Percentiles rank a stretch among this genome's conserved stretches.
These are phyloP conservation scores for Apiotrichum sp. DNA, from an alignment of 1,284 basidiomycete genomes.

Conservation along the genomic window DNA sequence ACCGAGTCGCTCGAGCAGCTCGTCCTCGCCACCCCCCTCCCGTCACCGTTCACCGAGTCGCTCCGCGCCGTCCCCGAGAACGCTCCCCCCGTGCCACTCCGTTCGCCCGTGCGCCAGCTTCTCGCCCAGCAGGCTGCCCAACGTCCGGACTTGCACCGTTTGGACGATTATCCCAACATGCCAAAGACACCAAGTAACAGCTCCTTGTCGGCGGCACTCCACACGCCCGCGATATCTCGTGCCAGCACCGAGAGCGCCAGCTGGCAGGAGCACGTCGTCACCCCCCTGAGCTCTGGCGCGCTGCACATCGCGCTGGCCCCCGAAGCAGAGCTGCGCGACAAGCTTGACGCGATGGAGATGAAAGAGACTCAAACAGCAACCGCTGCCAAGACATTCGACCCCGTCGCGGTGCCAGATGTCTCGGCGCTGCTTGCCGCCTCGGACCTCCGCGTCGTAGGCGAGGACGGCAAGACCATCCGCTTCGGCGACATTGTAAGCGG, in stretches of 20 bases:
- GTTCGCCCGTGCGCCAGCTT: neutral
- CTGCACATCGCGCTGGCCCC: neutral
- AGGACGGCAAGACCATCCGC: conserved; percentile 58
- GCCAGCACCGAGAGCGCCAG: neutral
- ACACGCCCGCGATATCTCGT: neutral
- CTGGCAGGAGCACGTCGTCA: neutral
- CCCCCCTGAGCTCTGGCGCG: neutral
- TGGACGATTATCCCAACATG: neutral
- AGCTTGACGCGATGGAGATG: neutral
- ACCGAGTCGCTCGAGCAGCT: conserved; percentile 33
- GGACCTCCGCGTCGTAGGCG: conserved; percentile 58
- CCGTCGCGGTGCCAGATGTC: conserved; percentile 9
- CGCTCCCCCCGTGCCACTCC: neutral
- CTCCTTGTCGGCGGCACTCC: neutral
- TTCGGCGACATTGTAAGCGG: conserved; percentile 66
- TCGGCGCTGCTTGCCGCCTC: conserved; percentile 56
- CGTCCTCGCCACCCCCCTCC: conserved; percentile 2
- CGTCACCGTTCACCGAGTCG: neutral
- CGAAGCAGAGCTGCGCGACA: no score
- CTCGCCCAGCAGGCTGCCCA: neutral
- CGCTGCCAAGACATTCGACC: conserved; percentile 20
- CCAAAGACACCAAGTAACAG: no score
- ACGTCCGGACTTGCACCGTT: neutral
- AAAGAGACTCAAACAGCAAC: no score
- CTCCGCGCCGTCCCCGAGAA: conserved; percentile 5